Evolutionary conservation across 2,329 filamentous ascomycete species (phyloP), one percentile per base, ranked within the genome.

Genomic region (Magnaporthiopsis poae): DNA sequence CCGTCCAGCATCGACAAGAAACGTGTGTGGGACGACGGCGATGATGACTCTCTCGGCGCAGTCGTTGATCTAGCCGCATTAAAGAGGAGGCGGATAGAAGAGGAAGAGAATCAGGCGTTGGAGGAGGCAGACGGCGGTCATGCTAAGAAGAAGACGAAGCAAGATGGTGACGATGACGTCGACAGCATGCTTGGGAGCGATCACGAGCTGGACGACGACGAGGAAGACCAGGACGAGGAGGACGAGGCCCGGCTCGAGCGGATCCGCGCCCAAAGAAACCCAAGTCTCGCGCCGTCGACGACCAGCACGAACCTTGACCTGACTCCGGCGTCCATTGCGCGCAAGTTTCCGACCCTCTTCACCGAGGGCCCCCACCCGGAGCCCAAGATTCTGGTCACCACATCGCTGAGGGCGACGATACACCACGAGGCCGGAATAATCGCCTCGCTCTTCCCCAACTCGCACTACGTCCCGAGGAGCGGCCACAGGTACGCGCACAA

Each of bases 351-450:
- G 35, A 80, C 82, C 1, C 81, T 89, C 52, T 89, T 89, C 73
- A 80, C 79, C 68, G 85, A 87, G 64, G 76, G 83, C 71, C 85
- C 82, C 46, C 85, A 81, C 63, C 84, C 81, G 66, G 78, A 79
- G 68, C 93, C 95, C 65, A 96, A 97, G 78, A 88, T 98, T 69
- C 87, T 99, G 59, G 85, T 99, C 74, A 99, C 95, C 0, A 98
- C 95, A 9, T 90, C 88, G 15, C 83, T 97, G 73, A 93, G 96
- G 79, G 92, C 90, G 15, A 94, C 89, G 1, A 86, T 98, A 15
- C 94, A 99, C 81, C 78, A 88, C 69, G 87, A 96, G 80, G 93
- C 92, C 63, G 78, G 90, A 68, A 83, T 92, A 60, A 84, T 98
- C 68, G 90, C 89, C 68, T 84, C 85, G 12, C 80, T 98, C 68